phyloP scores from a whole-genome alignment of 2,329 filamentous ascomycete species.

The Talaromyces sp. region DNA sequence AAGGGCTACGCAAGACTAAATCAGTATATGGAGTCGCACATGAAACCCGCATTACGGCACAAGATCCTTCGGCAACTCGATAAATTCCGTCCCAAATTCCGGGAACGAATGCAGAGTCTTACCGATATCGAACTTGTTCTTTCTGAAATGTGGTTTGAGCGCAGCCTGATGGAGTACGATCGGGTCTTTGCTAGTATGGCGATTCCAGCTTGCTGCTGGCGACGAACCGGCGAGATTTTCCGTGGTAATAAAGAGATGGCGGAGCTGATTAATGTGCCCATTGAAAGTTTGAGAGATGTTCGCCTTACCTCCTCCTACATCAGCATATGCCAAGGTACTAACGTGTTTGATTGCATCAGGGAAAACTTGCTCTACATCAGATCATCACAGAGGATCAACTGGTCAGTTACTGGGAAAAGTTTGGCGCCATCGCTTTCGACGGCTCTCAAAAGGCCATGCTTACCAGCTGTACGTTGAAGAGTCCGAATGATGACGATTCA shows the following conservation, averaged over 20 bases:
- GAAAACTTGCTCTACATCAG: conserved; percentile 90
- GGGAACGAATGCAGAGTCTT: conserved; percentile 85
- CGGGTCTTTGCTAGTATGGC: conserved; percentile 99
- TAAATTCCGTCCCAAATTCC: conserved; percentile 89
- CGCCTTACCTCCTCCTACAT: conserved; percentile 30
- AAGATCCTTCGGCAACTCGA: conserved; percentile 90
- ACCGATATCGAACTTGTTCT: conserved; percentile 92
- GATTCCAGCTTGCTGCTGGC: conserved; percentile 95
- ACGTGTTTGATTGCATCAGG: conserved; percentile 47
- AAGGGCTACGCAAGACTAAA: conserved; percentile 88
- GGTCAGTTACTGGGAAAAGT: conserved; percentile 98
- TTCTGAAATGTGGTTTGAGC: conserved; percentile 99
- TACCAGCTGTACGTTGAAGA: conserved; percentile 87
- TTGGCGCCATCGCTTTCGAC: conserved; percentile 95
- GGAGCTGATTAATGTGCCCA: conserved; percentile 85
- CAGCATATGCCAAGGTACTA: background rate
- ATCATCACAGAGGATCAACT: conserved; percentile 92
- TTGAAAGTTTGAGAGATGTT: conserved; percentile 86
- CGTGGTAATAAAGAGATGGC: conserved; percentile 98
- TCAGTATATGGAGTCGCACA: conserved; percentile 85
- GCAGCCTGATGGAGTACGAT: conserved; percentile 94
- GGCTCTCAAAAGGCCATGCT: conserved; percentile 88
- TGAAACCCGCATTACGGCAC: conserved; percentile 74
- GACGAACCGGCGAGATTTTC: conserved; percentile 94
- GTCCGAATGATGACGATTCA: conserved; percentile 63